Base-by-base conservation (phyloP, 116 monocot genomes). In the Cymodocea nodosa region DNA sequence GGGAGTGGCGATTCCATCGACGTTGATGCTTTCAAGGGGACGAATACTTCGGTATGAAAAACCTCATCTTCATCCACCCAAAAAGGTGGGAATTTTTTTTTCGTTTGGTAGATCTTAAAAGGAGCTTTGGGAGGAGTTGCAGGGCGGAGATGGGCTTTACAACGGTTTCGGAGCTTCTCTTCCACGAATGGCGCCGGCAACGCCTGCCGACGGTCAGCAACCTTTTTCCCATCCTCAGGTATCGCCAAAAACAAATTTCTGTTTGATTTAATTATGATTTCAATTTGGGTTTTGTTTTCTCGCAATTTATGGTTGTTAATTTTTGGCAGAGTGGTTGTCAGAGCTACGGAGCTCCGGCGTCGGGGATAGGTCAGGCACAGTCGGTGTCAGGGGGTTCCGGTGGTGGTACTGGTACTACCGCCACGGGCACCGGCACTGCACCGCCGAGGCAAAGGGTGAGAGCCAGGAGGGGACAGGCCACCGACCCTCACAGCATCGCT, bases 401-500 rank as follows among this genome's bases (percentile, higher is more conserved):
- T 16, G 66, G 49, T 15, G 63, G 15, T 58, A 50, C 24, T 52
- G 65, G 35, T 50, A 66, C 52, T 19, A 65, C 25, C n/a, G 69
- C 65, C 18, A 60, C 72, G 17, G 78, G 69, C 17, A 74, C 64
- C 0, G 73, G 73, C 5, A 52, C 79, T 9, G 82, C 78, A 2
- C 82, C 83, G 35, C 94, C 94, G 49, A 76, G 87, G 71, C 94
- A 89, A 71, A 76, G 84, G 53, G 83, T 90, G 40, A 78, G 94
- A 63, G 94, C 94, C 4, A 78, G 94, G 23, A 76, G 94, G 68
- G 94, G 94, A 35, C 94, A 94, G 77, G 94, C 94, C 58, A 94
- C 94, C 35, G 94, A 94, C 72, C 94, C 94, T 4, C 94, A 94
- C 71, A 94, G 95, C 68, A 95, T 95, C 55, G 95, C 95, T 15